Evolutionary conservation across 495 filamentous ascomycete genomes (phyloP), one percentile per base, ranked within the genome.

Genomic region (Penicillium mononematosum): DNA sequence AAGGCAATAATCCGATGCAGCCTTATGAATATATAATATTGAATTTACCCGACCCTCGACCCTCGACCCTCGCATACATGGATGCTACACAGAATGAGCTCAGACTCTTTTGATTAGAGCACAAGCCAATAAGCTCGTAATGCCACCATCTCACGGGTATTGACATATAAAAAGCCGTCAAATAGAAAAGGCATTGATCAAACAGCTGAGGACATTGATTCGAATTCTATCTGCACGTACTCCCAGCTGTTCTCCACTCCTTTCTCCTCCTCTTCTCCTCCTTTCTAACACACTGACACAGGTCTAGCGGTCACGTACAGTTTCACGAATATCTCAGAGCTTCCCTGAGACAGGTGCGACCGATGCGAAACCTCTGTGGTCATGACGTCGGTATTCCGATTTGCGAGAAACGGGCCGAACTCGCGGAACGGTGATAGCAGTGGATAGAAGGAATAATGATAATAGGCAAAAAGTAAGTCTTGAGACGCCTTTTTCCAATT

Each of bases 301-400:
- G 34, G 16, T 36, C 14, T 16, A 38, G 34, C 14, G 14, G 14
- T 16, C 34, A 38, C 14, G 16, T 8, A 38, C 6, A 14, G 32
- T 31, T 11, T 31, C 8, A 29, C 7, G 3, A 31, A 31, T 36
- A 5, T 38, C 14, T 38, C 14, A 5, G 14, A 38, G 14, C 34
- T 38, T 38, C 14, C 5, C 34, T 14, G 14, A n/a, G 4, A 16
- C 14, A 38, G 19, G 3, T 42, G 27, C 1, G 27, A 22, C 17
- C 8, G 14, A n/a, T 5, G 34, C 14, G 14, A n/a, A 14, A 22
- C 22, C 6, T 20, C 51, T 29, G 36, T 22, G 12, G 17, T 5
- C 45, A 67, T 67, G 64, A 67, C 61, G 62, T 67, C 64, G 64
- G 64, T 54, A 67, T 65, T 59, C 64, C 64, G 62, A 67, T 62